Percentiles rank a stretch among this genome's conserved stretches.
Conservation (phyloP, 495 filamentous ascomycete species). For the Usnea hakonensis region DNA sequence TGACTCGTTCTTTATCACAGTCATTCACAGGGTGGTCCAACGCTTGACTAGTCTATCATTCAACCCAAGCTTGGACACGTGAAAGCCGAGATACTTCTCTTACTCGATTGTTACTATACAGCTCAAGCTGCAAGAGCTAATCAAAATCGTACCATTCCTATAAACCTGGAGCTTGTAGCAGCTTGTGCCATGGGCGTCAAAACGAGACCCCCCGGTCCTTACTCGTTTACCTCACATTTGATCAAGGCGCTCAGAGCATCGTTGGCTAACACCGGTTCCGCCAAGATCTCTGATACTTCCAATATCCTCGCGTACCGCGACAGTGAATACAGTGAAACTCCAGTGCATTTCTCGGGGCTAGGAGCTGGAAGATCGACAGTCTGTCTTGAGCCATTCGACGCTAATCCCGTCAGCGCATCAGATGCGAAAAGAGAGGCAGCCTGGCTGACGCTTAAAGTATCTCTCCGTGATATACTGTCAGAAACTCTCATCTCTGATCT, state of each 20-base stretch:
- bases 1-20: neutral
- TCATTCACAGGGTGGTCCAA: neutral
- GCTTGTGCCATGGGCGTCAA: slow-evolving; percentile 9
- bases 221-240: neutral
- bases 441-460: slow-evolving; percentile 4
- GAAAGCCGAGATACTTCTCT: neutral
- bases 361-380: slow-evolving; percentile 6
- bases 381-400: slow-evolving; percentile 10
- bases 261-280: neutral
- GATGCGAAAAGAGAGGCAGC: slow-evolving; percentile 6
- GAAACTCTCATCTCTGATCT: slow-evolving; percentile 1
- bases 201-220: neutral
- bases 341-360: slow-evolving; percentile 6
- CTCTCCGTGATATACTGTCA: slow-evolving; percentile 3
- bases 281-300: neutral
- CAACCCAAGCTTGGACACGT: slow-evolving; percentile 2
- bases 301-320: slow-evolving; percentile 8
- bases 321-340: slow-evolving; percentile 4
- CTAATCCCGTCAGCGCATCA: neutral
- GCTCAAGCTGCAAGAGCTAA: slow-evolving; percentile 3
- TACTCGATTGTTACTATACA: slow-evolving; percentile 4
- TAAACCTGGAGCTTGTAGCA: slow-evolving; percentile 3
- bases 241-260: slow-evolving; percentile 1
- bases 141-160: neutral
- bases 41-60: slow-evolving; percentile 1